Evolutionary conservation across 805 yeast species (phyloP).

Genomic region (Wickerhamiella sergipiensis): DNA sequence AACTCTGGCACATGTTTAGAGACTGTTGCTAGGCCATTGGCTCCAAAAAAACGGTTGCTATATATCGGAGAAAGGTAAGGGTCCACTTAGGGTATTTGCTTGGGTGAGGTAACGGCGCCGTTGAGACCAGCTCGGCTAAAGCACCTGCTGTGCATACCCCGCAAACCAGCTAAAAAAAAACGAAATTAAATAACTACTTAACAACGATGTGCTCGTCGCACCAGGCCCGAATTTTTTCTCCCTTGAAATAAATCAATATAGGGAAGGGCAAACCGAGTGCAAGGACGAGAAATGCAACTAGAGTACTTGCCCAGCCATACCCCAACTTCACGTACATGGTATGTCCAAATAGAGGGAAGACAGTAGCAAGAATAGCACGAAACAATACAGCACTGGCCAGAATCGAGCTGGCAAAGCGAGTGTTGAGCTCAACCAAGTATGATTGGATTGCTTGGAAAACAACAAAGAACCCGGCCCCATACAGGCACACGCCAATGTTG

Average conservation of each 20-base stretch:
- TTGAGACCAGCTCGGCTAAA: too few species aligned
- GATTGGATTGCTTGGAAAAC: slow-evolving; percentile 52
- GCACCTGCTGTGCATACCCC: too few species aligned
- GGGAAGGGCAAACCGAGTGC: slow-evolving; percentile 56
- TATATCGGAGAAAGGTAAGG: too few species aligned
- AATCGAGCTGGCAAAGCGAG: slow-evolving; percentile 52
- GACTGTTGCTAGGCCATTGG: too few species aligned
- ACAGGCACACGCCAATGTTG: slow-evolving; percentile 43
- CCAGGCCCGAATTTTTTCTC: slow-evolving; percentile 44
- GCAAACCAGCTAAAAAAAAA: too few species aligned
- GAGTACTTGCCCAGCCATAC: slow-evolving; percentile 59
- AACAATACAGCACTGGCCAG: slow-evolving; percentile 56
- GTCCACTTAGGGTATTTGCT: too few species aligned
- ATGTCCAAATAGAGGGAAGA: slow-evolving; percentile 52
- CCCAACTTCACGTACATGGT: slow-evolving; percentile 43
- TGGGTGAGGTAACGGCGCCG: too few species aligned
- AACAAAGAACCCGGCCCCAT: slow-evolving; percentile 45
- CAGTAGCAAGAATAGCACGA: slow-evolving; percentile 53
- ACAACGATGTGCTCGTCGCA: slow-evolving; percentile 29
- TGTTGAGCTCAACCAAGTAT: slow-evolving; percentile 59
- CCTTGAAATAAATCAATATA: slow-evolving; percentile 39
- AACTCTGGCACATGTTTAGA: too few species aligned
- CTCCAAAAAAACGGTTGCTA: too few species aligned
- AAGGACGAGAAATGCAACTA: slow-evolving; percentile 44
- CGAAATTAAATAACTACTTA: background rate